These are phyloP conservation scores for Fusarium agapanthi DNA, from an alignment of 2,329 filamentous ascomycete species.

Conservation along the genomic window DNA sequence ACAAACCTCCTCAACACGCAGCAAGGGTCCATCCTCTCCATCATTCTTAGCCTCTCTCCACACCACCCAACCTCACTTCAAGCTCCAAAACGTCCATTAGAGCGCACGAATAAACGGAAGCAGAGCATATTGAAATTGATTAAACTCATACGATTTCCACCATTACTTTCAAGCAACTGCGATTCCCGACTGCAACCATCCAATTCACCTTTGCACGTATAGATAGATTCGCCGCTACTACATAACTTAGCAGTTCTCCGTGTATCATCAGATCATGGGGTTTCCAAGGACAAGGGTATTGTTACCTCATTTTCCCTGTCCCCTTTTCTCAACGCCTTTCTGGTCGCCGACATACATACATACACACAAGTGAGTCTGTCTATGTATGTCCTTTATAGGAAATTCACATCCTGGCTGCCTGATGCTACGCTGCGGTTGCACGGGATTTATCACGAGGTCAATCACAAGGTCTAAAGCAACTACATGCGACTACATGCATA, in stretches of 20 bases:
- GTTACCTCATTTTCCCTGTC: neutral
- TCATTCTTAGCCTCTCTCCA: conserved; percentile 27
- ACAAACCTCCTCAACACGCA: conserved; percentile 25
- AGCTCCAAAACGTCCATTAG: neutral
- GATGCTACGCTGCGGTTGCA: neutral
- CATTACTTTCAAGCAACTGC: neutral
- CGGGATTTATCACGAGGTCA: conserved; percentile 7
- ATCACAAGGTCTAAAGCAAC: conserved; percentile 6
- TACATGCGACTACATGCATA: neutral
- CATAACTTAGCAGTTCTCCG: neutral
- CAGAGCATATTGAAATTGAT: neutral
- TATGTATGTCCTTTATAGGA: neutral
- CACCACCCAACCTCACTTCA: conserved; percentile 25
- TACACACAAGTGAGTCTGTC: neutral
- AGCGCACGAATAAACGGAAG: conserved; percentile 10
- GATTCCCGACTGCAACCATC: neutral
- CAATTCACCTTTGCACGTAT: neutral
- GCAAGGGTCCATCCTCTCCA: conserved; percentile 32
- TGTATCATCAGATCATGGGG: conserved; percentile 22
- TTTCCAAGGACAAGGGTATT: neutral
- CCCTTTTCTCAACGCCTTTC: neutral
- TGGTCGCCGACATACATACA: neutral
- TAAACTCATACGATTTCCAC: neutral
- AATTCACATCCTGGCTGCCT: neutral
- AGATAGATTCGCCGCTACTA: neutral